Evolutionary conservation across 2,329 filamentous ascomycete species (phyloP), one percentile per base, ranked within the genome.

Genomic region (Trichoderma koningii): DNA sequence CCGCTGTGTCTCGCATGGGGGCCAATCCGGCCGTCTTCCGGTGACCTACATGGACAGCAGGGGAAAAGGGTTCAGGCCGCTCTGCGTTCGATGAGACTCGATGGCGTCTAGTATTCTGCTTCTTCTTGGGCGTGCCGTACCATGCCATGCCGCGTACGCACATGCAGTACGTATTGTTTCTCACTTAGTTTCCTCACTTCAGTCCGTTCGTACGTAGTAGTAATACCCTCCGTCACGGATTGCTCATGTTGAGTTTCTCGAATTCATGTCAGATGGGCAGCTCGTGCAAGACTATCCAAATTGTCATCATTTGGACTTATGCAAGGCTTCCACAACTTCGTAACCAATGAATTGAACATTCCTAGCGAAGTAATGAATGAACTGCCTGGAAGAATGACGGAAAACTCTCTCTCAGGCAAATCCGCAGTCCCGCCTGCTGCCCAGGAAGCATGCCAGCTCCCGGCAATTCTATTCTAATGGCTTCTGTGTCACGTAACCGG

Each of bases 11-110:
- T 23, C 30, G 44, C 30, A 38, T n/a, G 17, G 48, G 48, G 53
- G 59, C 59, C 41, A 62, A 62, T 62, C 38, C 53, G 59, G 26
- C 45, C 48, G 3, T 12, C 34, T 62, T 62, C 59, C 59, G 59
- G 15, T 52, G 57, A 15, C 59, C 47, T 51, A 28, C 30, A 51
- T 42, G 55, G 30, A 30, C 2, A 30, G 30, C 30, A 30, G 7
- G 7, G 30, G 30, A 30, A 41, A 42, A 26, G 3, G 34, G 34
- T 53, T 34, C 45, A 51, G 45, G 23, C 45, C 15, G 17, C 30
- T 9, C 2, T n/a, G n/a, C n/a, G n/a, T 3, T 10, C 15, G 51
- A 34, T 23, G 15, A 28, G 53, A 26, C 7, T 55, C 30, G 7
- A 9, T 3, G 30, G 7, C 30, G 30, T 30, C 30, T 30, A 23